Evolutionary conservation across 2,329 filamentous ascomycete genomes (phyloP), one percentile per base, ranked within the genome.

Genomic region (Pleurostoma richardsiae): DNA sequence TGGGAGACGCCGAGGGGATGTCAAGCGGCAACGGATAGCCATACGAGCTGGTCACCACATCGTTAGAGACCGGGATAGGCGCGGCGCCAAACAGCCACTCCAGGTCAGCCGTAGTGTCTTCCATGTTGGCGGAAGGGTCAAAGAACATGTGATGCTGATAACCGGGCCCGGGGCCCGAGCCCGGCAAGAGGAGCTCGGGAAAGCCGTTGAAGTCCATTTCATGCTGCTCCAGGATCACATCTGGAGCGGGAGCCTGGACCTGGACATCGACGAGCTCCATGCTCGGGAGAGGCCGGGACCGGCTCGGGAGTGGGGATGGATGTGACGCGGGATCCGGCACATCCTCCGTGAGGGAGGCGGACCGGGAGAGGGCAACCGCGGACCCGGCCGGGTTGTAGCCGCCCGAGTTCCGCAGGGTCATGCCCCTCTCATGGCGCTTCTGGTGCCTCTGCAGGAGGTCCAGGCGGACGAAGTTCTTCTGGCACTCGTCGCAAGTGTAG

Each of bases 351-450:
- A 29, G 31, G 49, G 49, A 11, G 52, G 55, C 4, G 52, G 47
- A 47, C 57, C 56, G 30, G 19, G 19, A 19, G 19, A 19, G 19
- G 19, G 19, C 19, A 52, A 55, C 30, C 56, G 55, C 3, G 57
- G 43, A 6, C 46, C 47, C 31, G 41, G 43, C 10, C 40, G 36
- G 33, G 30, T 11, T 40, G 39, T 40, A 44, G 10, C 56, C 57
- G 10, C 56, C 57, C 27, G 52, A 57, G 28, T 59, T 59, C 30
- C 56, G 54, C 47, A 51, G 56, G 46, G 49, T 56, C 58, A 60
- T 60, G 27, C 58, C 58, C 41, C 50, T 51, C 31, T 56, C 56
- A 52, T 61, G 58, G 33, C 57, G 54, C 44, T 53, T 52, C 36
- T 58, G 48, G 44, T 60, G 58, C 39, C 58, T 49, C 27, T 53